Percentiles rank a stretch among this genome's conserved stretches.
phyloP scores from a whole-genome alignment of 2,329 filamentous ascomycete genomes.

The Malbranchea zuffiana region DNA sequence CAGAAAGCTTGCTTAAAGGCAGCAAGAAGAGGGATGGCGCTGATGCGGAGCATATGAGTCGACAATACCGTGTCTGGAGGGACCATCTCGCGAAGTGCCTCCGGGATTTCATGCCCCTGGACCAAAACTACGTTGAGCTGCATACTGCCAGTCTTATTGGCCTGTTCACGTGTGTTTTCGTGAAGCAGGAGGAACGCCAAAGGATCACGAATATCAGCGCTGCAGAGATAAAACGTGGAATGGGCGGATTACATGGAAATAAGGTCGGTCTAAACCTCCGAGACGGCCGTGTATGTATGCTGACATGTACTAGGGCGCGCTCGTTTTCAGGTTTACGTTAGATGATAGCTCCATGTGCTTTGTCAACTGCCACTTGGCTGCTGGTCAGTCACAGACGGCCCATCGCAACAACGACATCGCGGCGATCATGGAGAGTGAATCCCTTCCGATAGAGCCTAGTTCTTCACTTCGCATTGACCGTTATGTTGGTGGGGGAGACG shows the following conservation, averaged over 20 bases:
- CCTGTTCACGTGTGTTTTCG: conserved; percentile 90
- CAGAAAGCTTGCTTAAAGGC: conserved; percentile 70
- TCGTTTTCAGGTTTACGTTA: conserved; percentile 81
- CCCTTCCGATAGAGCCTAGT: conserved; percentile 64
- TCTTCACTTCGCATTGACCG: conserved; percentile 58
- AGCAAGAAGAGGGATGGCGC: conserved; percentile 72
- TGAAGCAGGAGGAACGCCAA: conserved; percentile 65
- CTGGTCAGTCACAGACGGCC: conserved; percentile 80
- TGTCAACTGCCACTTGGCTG: conserved; percentile 93
- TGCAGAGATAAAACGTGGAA: conserved; percentile 84
- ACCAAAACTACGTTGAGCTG: conserved; percentile 70
- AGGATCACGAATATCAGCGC: conserved; percentile 67
- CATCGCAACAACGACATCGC: conserved; percentile 88
- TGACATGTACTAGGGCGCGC: conserved; percentile 51
- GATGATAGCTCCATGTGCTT: conserved; percentile 94
- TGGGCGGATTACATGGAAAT: conserved; percentile 91
- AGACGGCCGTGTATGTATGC: not conserved
- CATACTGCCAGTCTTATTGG: conserved; percentile 87
- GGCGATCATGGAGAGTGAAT: conserved; percentile 68
- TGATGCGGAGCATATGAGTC: conserved; percentile 72
- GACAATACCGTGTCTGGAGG: conserved; percentile 93
- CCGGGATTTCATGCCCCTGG: conserved; percentile 68
- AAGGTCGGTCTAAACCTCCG: conserved; percentile 44
- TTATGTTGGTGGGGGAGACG: conserved; percentile 86
- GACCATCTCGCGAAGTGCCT: conserved; percentile 75